Conservation (phyloP, 371 early-diverging fungal genomes). For the Mortierella sp. region DNA sequence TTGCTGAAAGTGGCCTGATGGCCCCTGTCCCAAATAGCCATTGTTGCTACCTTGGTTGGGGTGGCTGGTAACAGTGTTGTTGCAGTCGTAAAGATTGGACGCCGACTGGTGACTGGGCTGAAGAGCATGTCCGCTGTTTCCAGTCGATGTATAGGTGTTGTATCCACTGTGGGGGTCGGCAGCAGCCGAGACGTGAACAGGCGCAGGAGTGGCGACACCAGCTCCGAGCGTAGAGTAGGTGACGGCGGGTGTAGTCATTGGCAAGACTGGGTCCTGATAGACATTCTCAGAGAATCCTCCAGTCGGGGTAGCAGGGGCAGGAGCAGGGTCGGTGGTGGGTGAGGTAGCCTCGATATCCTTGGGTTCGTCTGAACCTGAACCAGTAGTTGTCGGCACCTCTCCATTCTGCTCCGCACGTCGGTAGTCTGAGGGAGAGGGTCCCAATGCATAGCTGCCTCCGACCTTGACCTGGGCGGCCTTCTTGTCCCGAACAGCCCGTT, state of each 20-base stretch:
- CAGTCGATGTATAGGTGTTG: constrained; percentile 24
- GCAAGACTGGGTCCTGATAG: constrained; percentile 36
- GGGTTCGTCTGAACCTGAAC: constrained; percentile 15
- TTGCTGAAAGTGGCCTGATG: constrained; percentile 42
- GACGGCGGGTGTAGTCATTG: constrained; percentile 23
- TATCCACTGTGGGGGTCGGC: constrained; percentile 20
- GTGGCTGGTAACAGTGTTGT: constrained; percentile 1
- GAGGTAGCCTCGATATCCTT: constrained; percentile 35
- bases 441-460: constrained; percentile 35
- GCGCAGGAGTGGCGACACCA: constrained; percentile 19
- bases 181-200: constrained; percentile 9
- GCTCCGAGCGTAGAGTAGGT: not conserved
- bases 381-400: not conserved
- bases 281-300: constrained; percentile 36
- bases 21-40: constrained; percentile 3
- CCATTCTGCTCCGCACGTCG: constrained; percentile 24
- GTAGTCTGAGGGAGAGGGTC: constrained; percentile 35
- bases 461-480: constrained; percentile 28
- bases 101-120: constrained; percentile 33
- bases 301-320: constrained; percentile 9
- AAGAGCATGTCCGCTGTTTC: constrained; percentile 21
- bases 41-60: not conserved
- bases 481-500: constrained; percentile 22
- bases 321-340: constrained; percentile 21
- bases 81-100: constrained; percentile 27